phyloP scores from a whole-genome alignment of 2,329 filamentous ascomycete genomes.

The Raffaelea deltoideospora region DNA sequence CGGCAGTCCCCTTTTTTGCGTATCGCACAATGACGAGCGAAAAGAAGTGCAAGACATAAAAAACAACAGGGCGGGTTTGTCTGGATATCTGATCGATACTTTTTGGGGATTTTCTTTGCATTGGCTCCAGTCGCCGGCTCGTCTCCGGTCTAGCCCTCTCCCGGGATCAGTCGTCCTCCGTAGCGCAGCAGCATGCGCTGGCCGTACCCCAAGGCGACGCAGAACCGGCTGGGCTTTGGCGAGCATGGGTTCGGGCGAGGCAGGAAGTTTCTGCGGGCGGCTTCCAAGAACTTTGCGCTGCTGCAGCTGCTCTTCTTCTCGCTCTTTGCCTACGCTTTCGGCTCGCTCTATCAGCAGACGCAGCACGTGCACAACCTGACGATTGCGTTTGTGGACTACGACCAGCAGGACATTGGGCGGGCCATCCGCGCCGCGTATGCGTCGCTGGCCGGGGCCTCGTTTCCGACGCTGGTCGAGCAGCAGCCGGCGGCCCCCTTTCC shows the following conservation, averaged over 20 bases:
- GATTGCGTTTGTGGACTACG: conserved; percentile 13
- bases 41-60: too few relatives aligned
- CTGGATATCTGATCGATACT: too few relatives aligned
- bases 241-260: neutral
- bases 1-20: too few relatives aligned
- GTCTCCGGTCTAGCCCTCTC: too few relatives aligned
- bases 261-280: conserved; percentile 1
- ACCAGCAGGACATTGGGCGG: conserved; percentile 10
- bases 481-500: too few relatives aligned
- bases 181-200: too few relatives aligned
- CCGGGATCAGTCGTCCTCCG: too few relatives aligned
- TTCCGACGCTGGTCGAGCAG: conserved; percentile 18
- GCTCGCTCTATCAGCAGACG: conserved; percentile 18
- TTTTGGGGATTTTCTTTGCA: too few relatives aligned
- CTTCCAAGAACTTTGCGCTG: conserved; percentile 6
- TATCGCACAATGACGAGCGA: too few relatives aligned
- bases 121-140: too few relatives aligned
- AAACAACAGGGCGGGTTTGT: too few relatives aligned
- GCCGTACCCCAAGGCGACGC: conserved; percentile 7
- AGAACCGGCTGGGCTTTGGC: neutral
- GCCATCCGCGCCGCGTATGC: conserved; percentile 18
- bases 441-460: conserved; percentile 14
- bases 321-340: conserved; percentile 21
- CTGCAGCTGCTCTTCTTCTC: conserved; percentile 21
- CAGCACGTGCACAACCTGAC: conserved; percentile 13